Conservation (phyloP, 345 rosid species). For the Dipteronia dyeriana region DNA sequence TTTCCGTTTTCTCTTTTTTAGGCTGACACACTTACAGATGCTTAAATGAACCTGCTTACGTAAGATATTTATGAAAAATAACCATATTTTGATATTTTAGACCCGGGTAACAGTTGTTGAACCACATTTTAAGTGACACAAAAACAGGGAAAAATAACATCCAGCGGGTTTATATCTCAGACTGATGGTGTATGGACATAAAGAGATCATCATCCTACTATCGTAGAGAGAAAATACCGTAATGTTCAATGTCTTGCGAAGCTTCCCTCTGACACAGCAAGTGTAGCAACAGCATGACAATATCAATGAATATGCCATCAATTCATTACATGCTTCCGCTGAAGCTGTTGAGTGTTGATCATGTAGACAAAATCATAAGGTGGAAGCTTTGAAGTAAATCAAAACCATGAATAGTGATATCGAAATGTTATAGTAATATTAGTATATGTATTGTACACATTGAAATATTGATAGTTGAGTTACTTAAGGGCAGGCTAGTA, state of each 20-base stretch:
- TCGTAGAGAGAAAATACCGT: constrained; percentile 48
- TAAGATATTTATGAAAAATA: neutral
- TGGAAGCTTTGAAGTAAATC: constrained; percentile 22
- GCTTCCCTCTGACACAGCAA: constrained; percentile 91
- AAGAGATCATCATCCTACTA: constrained; percentile 12
- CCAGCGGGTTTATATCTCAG: neutral
- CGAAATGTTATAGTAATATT: no score
- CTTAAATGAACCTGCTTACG: neutral
- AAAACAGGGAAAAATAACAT: constrained; percentile 7
- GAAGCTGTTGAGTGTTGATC: constrained; percentile 76
- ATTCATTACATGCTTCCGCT: constrained; percentile 89
- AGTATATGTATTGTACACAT: no score
- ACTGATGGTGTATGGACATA: neutral
- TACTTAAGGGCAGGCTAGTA: no score
- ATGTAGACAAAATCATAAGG: constrained; percentile 8
- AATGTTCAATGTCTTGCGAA: constrained; percentile 77
- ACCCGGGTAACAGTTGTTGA: neutral
- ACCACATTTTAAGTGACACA: constrained; percentile 1
- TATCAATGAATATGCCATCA: constrained; percentile 91
- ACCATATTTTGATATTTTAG: neutral
- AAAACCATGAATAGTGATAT: constrained; percentile 4
- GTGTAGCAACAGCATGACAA: constrained; percentile 98
- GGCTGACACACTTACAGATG: neutral
- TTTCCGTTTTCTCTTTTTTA: neutral
- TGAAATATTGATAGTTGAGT: no score